Evolutionary conservation across 2,329 filamentous ascomycete genomes (phyloP).

Genomic region (Apiospora rasikravindrae): DNA sequence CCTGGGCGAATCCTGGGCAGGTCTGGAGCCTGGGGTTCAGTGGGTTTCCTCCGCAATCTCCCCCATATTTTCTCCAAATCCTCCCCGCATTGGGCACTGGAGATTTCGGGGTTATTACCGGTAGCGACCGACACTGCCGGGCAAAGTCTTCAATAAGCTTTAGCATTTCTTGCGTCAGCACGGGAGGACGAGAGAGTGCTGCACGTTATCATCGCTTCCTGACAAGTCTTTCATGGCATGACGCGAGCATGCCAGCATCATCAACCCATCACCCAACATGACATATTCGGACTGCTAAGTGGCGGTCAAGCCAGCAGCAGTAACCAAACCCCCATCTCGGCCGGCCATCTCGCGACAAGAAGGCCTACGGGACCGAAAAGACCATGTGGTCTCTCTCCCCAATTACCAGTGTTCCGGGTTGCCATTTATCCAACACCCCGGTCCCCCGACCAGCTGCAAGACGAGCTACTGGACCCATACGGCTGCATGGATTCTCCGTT

Average conservation of each 20-base stretch:
- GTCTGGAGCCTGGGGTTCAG: conserved; percentile 4
- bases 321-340: not conserved
- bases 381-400: not conserved
- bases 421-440: conserved; percentile 12
- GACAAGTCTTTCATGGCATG: not conserved
- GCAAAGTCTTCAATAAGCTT: not conserved
- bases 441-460: not conserved
- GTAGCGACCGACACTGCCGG: conserved; percentile 2
- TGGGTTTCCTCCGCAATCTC: conserved; percentile 12
- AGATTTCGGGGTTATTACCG: conserved; percentile 6
- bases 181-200: not conserved
- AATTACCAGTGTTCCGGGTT: not conserved
- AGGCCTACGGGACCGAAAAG: too few relatives aligned
- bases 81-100: conserved; percentile 13
- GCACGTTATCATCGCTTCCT: not conserved
- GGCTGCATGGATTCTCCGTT: not conserved
- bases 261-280: not conserved
- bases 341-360: not conserved
- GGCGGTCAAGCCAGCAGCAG: not conserved
- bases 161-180: not conserved
- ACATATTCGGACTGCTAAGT: not conserved
- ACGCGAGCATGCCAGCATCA: not conserved
- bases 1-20: not conserved
- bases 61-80: conserved; percentile 19
- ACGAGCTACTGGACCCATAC: conserved; percentile 7